Evolutionary conservation across 1,284 basidiomycete species (phyloP), one percentile per base, ranked within the genome.

Genomic region (Apiotrichum mycotoxinovorans): DNA sequence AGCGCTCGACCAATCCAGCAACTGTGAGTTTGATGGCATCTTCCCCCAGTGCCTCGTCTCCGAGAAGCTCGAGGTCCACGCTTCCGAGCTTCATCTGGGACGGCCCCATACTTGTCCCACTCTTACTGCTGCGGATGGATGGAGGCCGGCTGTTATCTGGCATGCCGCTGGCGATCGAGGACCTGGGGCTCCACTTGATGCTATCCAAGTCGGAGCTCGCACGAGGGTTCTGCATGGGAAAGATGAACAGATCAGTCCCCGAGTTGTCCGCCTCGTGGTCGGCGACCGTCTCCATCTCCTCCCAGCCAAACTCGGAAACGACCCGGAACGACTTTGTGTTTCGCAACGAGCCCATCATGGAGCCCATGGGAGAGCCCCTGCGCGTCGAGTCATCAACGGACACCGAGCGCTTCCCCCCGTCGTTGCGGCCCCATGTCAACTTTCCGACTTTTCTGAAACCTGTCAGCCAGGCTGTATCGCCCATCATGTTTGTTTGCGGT

Each of bases 251-350:
- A 43, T 46, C 34, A 9, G 46, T 37, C 14, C 51, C 49, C 11
- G 43, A n/a, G 30, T 30, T 22, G 18, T 40, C 27, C 5, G 34
- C 2, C 22, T 45, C 43, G 35, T 34, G 23, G 26, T 34, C 37
- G 15, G 14, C 46, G 27, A 45, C 12, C 2, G 35, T 15, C 26
- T 17, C 18, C n/a, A 46, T n/a, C 30, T 15, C 20, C 27, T 46
- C 43, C 10, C 33, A 25, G 23, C 38, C 45, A n/a, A 14, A 40
- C 33, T 56, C 43, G 17, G 48, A 51, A 25, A 56, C 17, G 23
- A 56, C 43, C 12, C 49, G 44, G 50, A 56, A 56, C 4, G 55
- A 56, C n/a, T 47, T 51, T 26, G 50, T 52, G 38, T 52, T 40
- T 14, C 49, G 49, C 11, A 56, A 25, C 9, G 44, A 42, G 3